phyloP scores from a whole-genome alignment of 1,284 basidiomycete species.

The Ganoderma lucidum region DNA sequence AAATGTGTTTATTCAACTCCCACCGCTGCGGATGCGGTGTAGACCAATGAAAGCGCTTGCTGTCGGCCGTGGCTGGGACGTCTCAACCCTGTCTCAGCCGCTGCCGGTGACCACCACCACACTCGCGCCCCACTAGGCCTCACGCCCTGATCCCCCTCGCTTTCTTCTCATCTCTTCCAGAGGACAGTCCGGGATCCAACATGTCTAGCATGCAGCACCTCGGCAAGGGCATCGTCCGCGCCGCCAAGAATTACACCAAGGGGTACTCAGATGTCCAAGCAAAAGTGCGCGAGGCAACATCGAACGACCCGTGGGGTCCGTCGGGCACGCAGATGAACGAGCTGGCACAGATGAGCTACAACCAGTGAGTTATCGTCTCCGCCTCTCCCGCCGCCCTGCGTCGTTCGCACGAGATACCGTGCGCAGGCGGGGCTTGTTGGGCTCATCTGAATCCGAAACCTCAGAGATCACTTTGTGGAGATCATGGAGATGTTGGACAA shows the following conservation, averaged over 20 bases:
- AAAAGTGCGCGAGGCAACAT: conserved; percentile 98
- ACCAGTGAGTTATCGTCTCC: conserved; percentile 77
- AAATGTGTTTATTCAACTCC: not conserved
- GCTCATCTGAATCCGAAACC: conserved; percentile 1
- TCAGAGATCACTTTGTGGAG: conserved; percentile 96
- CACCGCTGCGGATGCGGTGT: not conserved
- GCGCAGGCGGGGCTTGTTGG: not conserved
- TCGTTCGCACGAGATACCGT: not conserved
- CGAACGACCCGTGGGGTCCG: conserved; percentile 99
- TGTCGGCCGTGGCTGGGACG: not conserved
- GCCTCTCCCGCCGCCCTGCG: not conserved
- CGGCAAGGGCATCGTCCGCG: conserved; percentile 83
- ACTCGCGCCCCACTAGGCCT: no score
- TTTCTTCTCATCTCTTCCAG: not conserved
- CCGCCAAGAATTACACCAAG: conserved; percentile 95
- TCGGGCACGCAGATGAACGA: conserved; percentile 99
- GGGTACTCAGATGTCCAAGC: conserved; percentile 94
- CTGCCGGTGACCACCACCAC: not conserved
- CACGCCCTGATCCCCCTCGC: conserved; percentile 3
- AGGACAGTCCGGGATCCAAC: not conserved
- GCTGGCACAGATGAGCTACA: conserved; percentile 96
- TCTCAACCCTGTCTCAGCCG: not conserved
- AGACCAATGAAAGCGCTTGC: not conserved
- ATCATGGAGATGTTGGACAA: conserved; percentile 99
- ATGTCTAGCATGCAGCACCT: conserved; percentile 69